Base-by-base conservation (phyloP, 1,284 basidiomycete genomes). In the Melampsora larici-populina region DNA sequence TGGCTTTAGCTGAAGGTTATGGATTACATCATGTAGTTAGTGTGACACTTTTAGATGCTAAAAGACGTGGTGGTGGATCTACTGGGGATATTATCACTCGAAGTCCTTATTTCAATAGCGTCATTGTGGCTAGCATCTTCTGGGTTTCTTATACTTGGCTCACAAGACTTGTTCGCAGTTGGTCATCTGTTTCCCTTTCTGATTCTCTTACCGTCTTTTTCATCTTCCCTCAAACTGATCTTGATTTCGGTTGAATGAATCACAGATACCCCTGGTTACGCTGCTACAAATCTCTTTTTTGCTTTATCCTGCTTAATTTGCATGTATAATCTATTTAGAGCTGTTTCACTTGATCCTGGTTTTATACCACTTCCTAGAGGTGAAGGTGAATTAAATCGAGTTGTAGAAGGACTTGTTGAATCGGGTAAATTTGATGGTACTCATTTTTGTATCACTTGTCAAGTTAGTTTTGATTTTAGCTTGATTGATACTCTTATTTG, bases 371-470 rank as follows among this genome's bases (percentile, higher is more conserved):
- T 89, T 76, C 90, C 93, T 0, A 85, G 88, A 1, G 91, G 81
- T 49, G 82, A 88, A 78, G 91, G 93, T 80, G 93, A 96, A 83
- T 85, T 94, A 43, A 94, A 92, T 86, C 88, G 90, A 78, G 91
- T 91, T 1, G 55, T 97, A 69, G 94, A 97, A 82, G 92, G 93
- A 36, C 86, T 99, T 21, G 92, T 94, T 15, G 91, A 91, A 21
- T 89, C 91, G 81, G 94, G 94, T 2, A 86, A 90, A 40, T 85
- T 99, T 40, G 98, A 97, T 84, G 95, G 96, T 0, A 93, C 94
- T 82, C 94, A 92, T 15, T 98, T 97, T 85, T 99, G 97, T 83
- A 91, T 98, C 71, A 88, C 90, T 72, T 99, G 96, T 85, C 92
- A 99, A 92, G 90, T 89, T 79, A 64, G 87, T 70, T 7, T 64